Conservation (phyloP, 805 yeast species). For the Nakazawaea pomicola region DNA sequence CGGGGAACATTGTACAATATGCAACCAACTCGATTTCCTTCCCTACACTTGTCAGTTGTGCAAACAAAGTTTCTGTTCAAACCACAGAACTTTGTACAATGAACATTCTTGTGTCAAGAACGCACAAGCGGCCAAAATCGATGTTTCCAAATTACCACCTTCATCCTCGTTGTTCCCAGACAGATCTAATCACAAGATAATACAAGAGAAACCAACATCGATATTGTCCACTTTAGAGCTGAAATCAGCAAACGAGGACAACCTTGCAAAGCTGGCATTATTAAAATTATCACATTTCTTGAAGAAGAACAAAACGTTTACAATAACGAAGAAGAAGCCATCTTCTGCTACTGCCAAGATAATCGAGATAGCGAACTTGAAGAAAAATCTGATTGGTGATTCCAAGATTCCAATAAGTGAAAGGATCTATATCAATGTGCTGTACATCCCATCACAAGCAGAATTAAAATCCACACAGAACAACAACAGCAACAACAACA, state of each 20-base stretch:
- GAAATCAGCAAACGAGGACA: conserved; percentile 8
- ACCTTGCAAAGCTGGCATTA: conserved; percentile 5
- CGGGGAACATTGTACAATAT: conserved; percentile 51
- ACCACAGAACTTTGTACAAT: conserved; percentile 37
- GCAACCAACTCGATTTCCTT: conserved; percentile 51
- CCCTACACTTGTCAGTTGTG: conserved; percentile 53
- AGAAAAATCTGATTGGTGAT: conserved; percentile 50
- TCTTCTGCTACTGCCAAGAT: conserved; percentile 18
- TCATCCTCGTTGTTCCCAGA: conserved; percentile 50
- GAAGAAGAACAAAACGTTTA: conserved; percentile 6
- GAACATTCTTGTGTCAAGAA: conserved; percentile 24
- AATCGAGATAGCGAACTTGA: conserved; percentile 34
- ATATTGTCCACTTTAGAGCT: conserved; percentile 12
- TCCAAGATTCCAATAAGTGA: conserved; percentile 35
- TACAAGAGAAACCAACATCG: conserved; percentile 17
- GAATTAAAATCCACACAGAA: conserved; percentile 3
- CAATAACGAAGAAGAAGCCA: not conserved
- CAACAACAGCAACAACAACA: conserved; percentile 6
- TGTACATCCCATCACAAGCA: conserved; percentile 27
- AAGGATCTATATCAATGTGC: conserved; percentile 45
- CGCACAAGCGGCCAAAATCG: conserved; percentile 10
- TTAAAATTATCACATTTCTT: conserved; percentile 8
- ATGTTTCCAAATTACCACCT: conserved; percentile 29
- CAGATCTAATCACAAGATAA: conserved; percentile 25
- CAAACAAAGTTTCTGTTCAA: conserved; percentile 39